These are phyloP conservation scores for Kluyveromyces siamensis DNA, from an alignment of 805 yeast species.

Conservation along the genomic window DNA sequence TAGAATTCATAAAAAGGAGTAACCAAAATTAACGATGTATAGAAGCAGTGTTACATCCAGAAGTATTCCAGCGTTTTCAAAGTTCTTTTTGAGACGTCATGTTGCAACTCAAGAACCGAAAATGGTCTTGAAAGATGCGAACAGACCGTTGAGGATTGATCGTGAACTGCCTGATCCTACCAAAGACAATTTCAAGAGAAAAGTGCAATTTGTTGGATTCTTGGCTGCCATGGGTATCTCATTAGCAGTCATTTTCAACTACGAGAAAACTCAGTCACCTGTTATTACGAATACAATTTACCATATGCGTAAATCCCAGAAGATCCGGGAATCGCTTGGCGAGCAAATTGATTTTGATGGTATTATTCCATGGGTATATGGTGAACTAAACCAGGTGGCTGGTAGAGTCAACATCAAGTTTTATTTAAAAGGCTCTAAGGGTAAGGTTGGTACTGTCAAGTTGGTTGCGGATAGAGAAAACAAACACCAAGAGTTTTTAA, in stretches of 20 bases:
- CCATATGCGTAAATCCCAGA: constrained; percentile 66
- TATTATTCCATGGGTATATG: constrained; percentile 76
- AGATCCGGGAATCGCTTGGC: constrained; percentile 59
- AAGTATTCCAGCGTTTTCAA: background rate
- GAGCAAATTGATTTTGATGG: constrained; percentile 64
- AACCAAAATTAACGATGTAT: background rate
- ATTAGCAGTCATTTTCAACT: constrained; percentile 69
- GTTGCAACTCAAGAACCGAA: constrained; percentile 4
- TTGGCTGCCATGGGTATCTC: constrained; percentile 44
- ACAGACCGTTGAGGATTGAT: constrained; percentile 53
- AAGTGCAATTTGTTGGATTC: constrained; percentile 48
- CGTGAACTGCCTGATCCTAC: constrained; percentile 77
- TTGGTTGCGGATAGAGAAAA: constrained; percentile 66
- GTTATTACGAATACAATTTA: constrained; percentile 80
- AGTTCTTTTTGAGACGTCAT: background rate
- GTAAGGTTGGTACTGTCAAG: constrained; percentile 41
- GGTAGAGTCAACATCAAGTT: constrained; percentile 73
- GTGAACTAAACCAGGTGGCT: constrained; percentile 72
- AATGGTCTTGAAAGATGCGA: constrained; percentile 13
- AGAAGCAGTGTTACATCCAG: background rate
- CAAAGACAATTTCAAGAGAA: constrained; percentile 41
- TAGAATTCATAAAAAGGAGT: too few species aligned
- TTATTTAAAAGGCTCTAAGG: constrained; percentile 57
- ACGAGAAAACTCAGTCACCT: constrained; percentile 87
- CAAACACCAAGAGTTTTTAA: constrained; percentile 46